A percentile compares a stretch with the other conserved stretches of the same genome.
phyloP scores from a whole-genome alignment of 148 eudicot species.

The Cornus kousa region DNA sequence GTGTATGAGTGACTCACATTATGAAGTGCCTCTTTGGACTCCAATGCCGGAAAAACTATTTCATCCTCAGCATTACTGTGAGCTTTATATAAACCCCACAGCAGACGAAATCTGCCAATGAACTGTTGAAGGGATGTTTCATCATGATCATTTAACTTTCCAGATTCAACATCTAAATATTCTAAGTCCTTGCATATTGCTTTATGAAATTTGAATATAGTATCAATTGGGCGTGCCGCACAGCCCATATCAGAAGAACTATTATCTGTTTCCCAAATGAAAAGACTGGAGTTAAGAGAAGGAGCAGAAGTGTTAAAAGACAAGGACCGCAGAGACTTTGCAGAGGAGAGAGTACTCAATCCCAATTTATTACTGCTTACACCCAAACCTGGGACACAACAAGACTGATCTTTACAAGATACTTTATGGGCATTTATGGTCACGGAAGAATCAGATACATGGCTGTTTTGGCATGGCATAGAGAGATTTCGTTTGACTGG shows the following conservation, averaged over 20 bases:
- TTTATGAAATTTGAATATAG: constrained; percentile 81
- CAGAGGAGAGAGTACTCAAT: constrained; percentile 49
- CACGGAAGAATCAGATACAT: constrained; percentile 23
- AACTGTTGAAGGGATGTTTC: constrained; percentile 70
- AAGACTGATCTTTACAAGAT: constrained; percentile 53
- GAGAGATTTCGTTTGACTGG: constrained; percentile 50
- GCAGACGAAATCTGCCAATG: constrained; percentile 75
- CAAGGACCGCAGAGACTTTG: constrained; percentile 79
- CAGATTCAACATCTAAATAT: constrained; percentile 84
- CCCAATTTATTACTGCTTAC: constrained; percentile 56
- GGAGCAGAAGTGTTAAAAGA: constrained; percentile 83
- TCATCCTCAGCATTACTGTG: constrained; percentile 96
- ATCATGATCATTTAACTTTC: constrained; percentile 59
- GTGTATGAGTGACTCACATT: constrained; percentile 94
- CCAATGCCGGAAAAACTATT: constrained; percentile 88
- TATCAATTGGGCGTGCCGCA: constrained; percentile 72
- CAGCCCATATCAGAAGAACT: constrained; percentile 48
- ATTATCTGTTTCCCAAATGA: constrained; percentile 82
- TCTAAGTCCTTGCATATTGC: constrained; percentile 93
- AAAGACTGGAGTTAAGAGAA: constrained; percentile 89
- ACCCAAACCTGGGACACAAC: constrained; percentile 93
- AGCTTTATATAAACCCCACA: constrained; percentile 89
- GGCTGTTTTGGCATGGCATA: constrained; percentile 22
- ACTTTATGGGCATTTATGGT: constrained; percentile 28
- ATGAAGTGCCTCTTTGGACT: constrained; percentile 83